phyloP scores from a whole-genome alignment of 2,329 filamentous ascomycete genomes.

The Leptographium lundbergii region DNA sequence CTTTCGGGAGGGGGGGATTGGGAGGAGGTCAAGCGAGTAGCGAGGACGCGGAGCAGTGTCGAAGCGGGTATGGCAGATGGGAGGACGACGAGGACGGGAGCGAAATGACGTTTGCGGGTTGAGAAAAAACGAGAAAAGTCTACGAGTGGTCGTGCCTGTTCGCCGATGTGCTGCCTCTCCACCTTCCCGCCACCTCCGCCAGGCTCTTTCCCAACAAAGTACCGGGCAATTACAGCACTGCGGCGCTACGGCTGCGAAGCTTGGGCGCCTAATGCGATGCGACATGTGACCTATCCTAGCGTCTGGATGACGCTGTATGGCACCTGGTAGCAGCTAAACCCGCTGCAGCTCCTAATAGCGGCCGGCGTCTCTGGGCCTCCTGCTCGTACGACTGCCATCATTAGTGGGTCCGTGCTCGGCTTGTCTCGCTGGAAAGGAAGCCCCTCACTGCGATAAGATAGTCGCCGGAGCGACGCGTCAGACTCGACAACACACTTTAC shows the following conservation, averaged over 20 bases:
- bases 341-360: not conserved
- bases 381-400: too few relatives aligned
- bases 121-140: not conserved
- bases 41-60: not conserved
- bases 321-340: not conserved
- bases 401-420: too few relatives aligned
- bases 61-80: not conserved
- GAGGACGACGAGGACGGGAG: not conserved
- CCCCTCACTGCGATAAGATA: slow-evolving; percentile 11
- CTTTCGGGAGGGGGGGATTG: not conserved
- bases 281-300: not conserved
- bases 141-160: not conserved
- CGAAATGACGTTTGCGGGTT: not conserved
- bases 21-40: not conserved
- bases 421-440: too few relatives aligned
- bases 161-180: not conserved
- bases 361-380: not conserved
- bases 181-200: not conserved
- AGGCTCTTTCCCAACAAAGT: not conserved
- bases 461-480: slow-evolving; percentile 10
- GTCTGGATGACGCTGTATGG: not conserved
- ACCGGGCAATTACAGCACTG: not conserved
- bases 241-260: not conserved
- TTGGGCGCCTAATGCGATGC: too few relatives aligned
- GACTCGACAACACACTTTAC: not conserved